Evolutionary conservation across 2,329 filamentous ascomycete genomes (phyloP), one percentile per base, ranked within the genome.

Genomic region (Colletotrichum echinochloae): DNA sequence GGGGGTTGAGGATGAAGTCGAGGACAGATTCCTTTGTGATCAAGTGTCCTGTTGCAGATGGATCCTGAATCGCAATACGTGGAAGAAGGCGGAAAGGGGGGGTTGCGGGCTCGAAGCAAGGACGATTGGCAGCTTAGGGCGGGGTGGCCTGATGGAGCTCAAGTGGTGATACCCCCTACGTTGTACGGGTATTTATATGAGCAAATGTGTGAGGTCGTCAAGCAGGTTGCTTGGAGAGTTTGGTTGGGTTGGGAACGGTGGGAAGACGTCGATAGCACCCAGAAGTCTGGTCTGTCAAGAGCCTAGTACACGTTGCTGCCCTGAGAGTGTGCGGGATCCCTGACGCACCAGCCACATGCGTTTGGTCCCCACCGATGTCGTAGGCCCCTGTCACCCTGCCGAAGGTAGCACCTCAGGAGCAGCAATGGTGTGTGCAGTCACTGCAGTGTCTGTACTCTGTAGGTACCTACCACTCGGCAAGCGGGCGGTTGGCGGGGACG

Each of bases 271-370:
- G 68, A 57, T 63, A 67, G 64, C 52, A 62, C 39, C 30, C 57
- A 63, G 64, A 66, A 52, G 44, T 41, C 57, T 62, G 33, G 46
- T 55, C 52, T 49, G 59, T 60, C 63, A 49, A 57, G 64, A 70
- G 66, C 60, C 60, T 61, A 70, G 33, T 54, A 60, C 48, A 65
- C 55, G 41, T 51, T 62, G 57, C 64, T 62, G 67, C 57, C 57
- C 49, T 35, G 55, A 70, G 56, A 30, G 64, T 52, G 64, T 60
- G 48, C 28, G 28, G 56, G 63, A 70, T 66, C 63, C 67, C 67
- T 70, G 63, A 66, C 30, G 64, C 67, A 70, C 68, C 68, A 70
- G 68, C 68, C 68, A 70, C 68, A 70, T 62, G 41, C 51, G 64
- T 30, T 59, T 16, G 44, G 54, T 49, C 23, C 28, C 64, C 64